These are phyloP conservation scores for Stentor roeselii DNA, from an alignment of 73 alveolate genomes.

Conservation along the genomic window DNA sequence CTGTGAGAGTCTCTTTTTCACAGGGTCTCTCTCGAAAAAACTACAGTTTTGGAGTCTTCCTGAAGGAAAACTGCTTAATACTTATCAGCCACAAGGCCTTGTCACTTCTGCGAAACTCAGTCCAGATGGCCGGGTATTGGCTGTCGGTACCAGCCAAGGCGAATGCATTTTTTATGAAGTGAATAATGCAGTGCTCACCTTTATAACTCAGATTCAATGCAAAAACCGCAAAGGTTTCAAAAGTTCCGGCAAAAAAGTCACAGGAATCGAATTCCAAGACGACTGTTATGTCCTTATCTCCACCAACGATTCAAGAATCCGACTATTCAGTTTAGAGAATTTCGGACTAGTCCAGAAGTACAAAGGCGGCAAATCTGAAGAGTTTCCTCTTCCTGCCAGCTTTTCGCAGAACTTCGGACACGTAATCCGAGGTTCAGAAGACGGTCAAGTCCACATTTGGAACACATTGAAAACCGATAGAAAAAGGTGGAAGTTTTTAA, in stretches of 20 bases:
- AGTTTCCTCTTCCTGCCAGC: conserved; percentile 61
- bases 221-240: conserved; percentile 75
- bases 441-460: conserved; percentile 83
- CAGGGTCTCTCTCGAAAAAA: conserved; percentile 78
- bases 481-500: neutral
- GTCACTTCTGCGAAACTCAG: conserved; percentile 63
- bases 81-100: conserved; percentile 56
- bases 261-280: conserved; percentile 68
- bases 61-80: conserved; percentile 48
- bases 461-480: conserved; percentile 23
- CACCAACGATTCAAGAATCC: conserved; percentile 74
- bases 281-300: conserved; percentile 64
- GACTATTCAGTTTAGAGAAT: conserved; percentile 64
- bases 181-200: conserved; percentile 22
- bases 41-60: conserved; percentile 62
- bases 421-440: conserved; percentile 82
- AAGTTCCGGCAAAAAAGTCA: conserved; percentile 77
- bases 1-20: conserved; percentile 54
- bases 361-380: conserved; percentile 77
- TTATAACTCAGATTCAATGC: conserved; percentile 40
- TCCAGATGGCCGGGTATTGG: conserved; percentile 64
- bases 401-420: conserved; percentile 54
- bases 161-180: conserved; percentile 62
- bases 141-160: conserved; percentile 77
- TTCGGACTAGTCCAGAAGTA: conserved; percentile 60